These are phyloP conservation scores for Dactylellina cionopaga DNA, from an alignment of 2,329 filamentous ascomycete genomes.

Conservation along the genomic window DNA sequence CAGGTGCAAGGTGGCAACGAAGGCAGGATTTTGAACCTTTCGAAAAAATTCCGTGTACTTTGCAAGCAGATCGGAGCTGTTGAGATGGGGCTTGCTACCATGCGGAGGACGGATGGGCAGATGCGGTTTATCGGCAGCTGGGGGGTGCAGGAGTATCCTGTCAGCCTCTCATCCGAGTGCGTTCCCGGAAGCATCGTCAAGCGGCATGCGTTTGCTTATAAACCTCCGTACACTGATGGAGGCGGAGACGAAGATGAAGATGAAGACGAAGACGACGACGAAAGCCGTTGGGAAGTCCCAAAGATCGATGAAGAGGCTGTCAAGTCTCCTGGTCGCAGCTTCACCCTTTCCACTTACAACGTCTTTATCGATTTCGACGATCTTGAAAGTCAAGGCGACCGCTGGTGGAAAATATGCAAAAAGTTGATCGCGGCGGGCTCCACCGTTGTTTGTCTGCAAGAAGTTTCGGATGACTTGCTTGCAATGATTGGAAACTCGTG, in stretches of 20 bases:
- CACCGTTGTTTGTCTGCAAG: slow-evolving; percentile 66
- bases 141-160: slow-evolving; percentile 18
- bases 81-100: slow-evolving; percentile 50
- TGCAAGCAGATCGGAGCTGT: slow-evolving; percentile 37
- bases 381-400: slow-evolving; percentile 60
- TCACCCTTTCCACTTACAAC: slow-evolving; percentile 63
- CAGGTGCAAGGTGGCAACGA: slow-evolving; percentile 66
- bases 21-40: slow-evolving; percentile 30
- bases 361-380: slow-evolving; percentile 61
- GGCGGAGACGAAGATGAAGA: slow-evolving; percentile 48
- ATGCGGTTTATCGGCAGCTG: slow-evolving; percentile 64
- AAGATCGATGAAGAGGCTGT: neutral
- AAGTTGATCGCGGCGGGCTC: slow-evolving; percentile 59
- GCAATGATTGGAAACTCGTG: slow-evolving; percentile 66
- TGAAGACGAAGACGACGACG: slow-evolving; percentile 55
- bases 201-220: slow-evolving; percentile 18
- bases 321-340: slow-evolving; percentile 25
- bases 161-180: slow-evolving; percentile 25
- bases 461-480: slow-evolving; percentile 73
- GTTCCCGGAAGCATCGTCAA: slow-evolving; percentile 23
- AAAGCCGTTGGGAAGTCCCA: slow-evolving; percentile 56
- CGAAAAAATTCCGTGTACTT: slow-evolving; percentile 34
- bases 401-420: slow-evolving; percentile 58
- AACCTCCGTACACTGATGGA: neutral
- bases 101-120: slow-evolving; percentile 59